Conservation (phyloP, 495 filamentous ascomycete genomes). For the Lophiotrema nucula region DNA sequence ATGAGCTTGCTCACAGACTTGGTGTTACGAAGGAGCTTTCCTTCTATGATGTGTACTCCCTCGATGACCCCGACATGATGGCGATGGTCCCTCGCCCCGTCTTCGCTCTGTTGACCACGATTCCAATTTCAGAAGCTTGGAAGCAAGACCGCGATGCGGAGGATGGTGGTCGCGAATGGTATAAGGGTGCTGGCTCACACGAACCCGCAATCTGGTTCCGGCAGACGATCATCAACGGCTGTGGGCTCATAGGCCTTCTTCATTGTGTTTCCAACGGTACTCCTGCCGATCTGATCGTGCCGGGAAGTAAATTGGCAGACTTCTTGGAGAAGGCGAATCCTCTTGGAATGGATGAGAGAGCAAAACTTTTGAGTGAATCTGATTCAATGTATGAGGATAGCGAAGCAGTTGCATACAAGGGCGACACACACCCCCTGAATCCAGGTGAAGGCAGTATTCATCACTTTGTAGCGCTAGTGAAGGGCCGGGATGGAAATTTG, state of each 20-base stretch:
- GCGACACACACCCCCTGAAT: conserved; percentile 47
- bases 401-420: conserved; percentile 63
- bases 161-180: conserved; percentile 25
- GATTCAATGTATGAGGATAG: conserved; percentile 68
- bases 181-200: conserved; percentile 49
- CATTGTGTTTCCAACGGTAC: conserved; percentile 66
- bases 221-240: conserved; percentile 84
- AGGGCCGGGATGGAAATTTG: conserved; percentile 12
- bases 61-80: conserved; percentile 12
- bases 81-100: conserved; percentile 22
- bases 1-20: too few species aligned
- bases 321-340: conserved; percentile 50
- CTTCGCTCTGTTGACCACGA: conserved; percentile 17
- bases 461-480: conserved; percentile 22
- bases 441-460: not conserved
- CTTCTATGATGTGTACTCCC: conserved; percentile 28
- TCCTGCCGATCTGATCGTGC: conserved; percentile 44
- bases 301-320: conserved; percentile 47
- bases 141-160: conserved; percentile 5
- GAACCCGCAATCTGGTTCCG: conserved; percentile 83
- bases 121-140: conserved; percentile 16
- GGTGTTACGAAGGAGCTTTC: too few species aligned
- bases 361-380: conserved; percentile 69
- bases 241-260: conserved; percentile 77
- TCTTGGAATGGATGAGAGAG: conserved; percentile 56